A percentile compares a stretch with the other conserved stretches of the same genome.
Evolutionary conservation across 2,329 filamentous ascomycete species (phyloP).

Genomic region (Sporothrix inflata): DNA sequence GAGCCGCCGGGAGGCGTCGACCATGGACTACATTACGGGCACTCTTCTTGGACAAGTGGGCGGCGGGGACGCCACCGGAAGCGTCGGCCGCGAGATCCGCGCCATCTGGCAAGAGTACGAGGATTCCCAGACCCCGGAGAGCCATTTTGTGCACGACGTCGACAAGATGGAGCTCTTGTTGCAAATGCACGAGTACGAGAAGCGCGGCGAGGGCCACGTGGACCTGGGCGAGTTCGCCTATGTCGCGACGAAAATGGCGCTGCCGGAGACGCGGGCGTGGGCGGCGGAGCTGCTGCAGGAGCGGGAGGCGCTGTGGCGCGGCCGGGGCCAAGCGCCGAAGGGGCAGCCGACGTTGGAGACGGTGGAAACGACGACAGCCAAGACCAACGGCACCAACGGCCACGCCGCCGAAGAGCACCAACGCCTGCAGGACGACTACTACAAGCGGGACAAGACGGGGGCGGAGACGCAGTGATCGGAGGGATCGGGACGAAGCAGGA

Average conservation of each 20-base stretch:
- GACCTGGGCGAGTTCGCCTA: constrained; percentile 87
- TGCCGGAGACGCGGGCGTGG: constrained; percentile 82
- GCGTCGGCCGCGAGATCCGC: constrained; percentile 70
- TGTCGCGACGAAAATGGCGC: constrained; percentile 71
- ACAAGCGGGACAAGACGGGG: constrained; percentile 12
- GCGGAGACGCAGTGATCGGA: not conserved
- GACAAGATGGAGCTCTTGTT: constrained; percentile 95
- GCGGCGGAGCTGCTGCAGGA: constrained; percentile 72
- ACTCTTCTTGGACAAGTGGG: constrained; percentile 74
- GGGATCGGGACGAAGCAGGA: not conserved
- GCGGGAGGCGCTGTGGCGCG: constrained; percentile 45
- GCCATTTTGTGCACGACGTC: constrained; percentile 90
- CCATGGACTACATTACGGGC: constrained; percentile 87
- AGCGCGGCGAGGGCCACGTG: constrained; percentile 61
- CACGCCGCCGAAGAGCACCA: constrained; percentile 13
- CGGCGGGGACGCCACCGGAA: constrained; percentile 52
- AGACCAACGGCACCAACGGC: not conserved
- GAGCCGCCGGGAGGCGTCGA: constrained; percentile 79
- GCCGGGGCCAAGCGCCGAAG: not conserved
- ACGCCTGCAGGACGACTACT: constrained; percentile 27
- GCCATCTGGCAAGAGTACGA: constrained; percentile 96
- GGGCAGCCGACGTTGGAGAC: constrained; percentile 9
- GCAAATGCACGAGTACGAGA: constrained; percentile 97
- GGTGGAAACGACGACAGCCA: not conserved
- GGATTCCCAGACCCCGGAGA: constrained; percentile 79